phyloP scores from a whole-genome alignment of 78 protist genomes.

The Dictyostelium discoideum region DNA sequence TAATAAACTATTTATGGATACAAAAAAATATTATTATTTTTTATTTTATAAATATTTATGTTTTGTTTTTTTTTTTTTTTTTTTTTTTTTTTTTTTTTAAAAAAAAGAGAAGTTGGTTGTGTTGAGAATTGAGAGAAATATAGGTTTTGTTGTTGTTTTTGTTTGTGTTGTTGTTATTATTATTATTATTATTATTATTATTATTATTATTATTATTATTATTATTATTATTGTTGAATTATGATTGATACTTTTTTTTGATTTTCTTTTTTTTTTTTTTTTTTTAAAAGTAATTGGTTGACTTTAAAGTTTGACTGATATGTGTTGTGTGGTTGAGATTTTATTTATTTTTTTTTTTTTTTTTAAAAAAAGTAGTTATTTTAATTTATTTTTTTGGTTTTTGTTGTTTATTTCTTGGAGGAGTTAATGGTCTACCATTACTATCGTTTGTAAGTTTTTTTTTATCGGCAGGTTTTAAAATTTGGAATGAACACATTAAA shows the following conservation, averaged over 20 bases:
- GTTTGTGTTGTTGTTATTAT: too few relatives aligned
- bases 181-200: too few relatives aligned
- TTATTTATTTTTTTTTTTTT: neutral
- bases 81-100: too few relatives aligned
- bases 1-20: neutral
- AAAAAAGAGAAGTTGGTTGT: neutral
- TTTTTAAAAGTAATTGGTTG: too few relatives aligned
- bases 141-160: too few relatives aligned
- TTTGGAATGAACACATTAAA: conserved; percentile 99
- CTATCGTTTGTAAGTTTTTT: conserved; percentile 64
- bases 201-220: too few relatives aligned
- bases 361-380: neutral
- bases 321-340: too few relatives aligned
- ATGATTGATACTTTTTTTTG: too few relatives aligned
- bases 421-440: conserved; percentile 80
- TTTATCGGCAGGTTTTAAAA: conserved; percentile 96
- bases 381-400: conserved; percentile 44
- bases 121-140: too few relatives aligned
- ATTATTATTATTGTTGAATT: too few relatives aligned
- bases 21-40: conserved; percentile 1
- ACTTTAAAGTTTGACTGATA: too few relatives aligned
- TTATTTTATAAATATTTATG: conserved; percentile 9
- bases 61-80: neutral
- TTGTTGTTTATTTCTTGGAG: conserved; percentile 79
- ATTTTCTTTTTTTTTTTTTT: too few relatives aligned